Evolutionary conservation across 306 rosid species (phyloP).

Genomic region (Fagus sylvatica): DNA sequence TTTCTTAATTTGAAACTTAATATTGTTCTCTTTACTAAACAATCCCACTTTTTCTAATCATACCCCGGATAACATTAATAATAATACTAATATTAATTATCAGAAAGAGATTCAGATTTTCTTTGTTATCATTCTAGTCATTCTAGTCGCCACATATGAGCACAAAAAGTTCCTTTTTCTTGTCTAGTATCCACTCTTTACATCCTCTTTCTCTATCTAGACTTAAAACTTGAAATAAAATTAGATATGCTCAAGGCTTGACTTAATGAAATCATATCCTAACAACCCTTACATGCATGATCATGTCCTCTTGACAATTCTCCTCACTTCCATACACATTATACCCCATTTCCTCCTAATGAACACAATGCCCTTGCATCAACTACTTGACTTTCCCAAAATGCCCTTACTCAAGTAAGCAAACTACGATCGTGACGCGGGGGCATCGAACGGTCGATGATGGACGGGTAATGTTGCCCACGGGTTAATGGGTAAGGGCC

Average conservation of each 20-base stretch:
- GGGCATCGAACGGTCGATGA: conserved; percentile 30
- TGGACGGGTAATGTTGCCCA: conserved; percentile 60
- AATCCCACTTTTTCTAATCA: no score
- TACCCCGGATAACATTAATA: no score
- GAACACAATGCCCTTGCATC: neutral
- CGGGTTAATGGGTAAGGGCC: conserved; percentile 51
- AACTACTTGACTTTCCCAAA: neutral
- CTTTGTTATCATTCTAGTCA: conserved; percentile 31
- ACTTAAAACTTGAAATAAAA: conserved; percentile 27
- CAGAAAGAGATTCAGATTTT: conserved; percentile 30
- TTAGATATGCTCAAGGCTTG: conserved; percentile 25
- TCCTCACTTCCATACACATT: neutral
- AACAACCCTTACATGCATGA: conserved; percentile 4
- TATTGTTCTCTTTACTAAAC: no score
- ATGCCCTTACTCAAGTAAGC: neutral
- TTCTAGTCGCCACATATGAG: conserved; percentile 32
- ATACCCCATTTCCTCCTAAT: neutral
- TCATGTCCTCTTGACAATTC: conserved; percentile 6
- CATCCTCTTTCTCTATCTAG: conserved; percentile 22
- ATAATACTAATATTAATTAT: neutral
- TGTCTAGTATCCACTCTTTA: conserved; percentile 26
- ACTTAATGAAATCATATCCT: conserved; percentile 21
- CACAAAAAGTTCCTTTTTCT: neutral
- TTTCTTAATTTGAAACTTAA: no score
- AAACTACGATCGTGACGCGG: conserved; percentile 22